phyloP scores from a whole-genome alignment of 129 eudicot species.

The Heracleum sosnowskyi region DNA sequence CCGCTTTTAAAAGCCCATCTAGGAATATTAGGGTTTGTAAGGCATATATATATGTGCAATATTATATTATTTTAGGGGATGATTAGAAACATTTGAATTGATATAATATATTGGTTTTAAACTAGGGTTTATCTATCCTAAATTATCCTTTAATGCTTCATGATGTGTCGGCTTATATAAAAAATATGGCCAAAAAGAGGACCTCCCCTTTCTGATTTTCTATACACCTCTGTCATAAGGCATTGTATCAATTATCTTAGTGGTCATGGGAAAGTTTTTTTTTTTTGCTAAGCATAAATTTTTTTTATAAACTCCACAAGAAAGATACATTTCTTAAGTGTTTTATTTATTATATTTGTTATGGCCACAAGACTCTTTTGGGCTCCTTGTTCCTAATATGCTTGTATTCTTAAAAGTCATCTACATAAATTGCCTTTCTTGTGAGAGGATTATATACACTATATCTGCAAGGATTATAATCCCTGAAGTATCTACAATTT shows the following conservation, averaged over 20 bases:
- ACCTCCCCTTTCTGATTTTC: neutral
- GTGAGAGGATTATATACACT: neutral
- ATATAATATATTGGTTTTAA: too few relatives aligned
- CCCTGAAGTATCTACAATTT: neutral
- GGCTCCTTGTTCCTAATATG: neutral
- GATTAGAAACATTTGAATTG: too few relatives aligned
- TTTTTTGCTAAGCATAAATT: too few relatives aligned
- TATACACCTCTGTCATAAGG: neutral
- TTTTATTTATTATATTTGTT: neutral
- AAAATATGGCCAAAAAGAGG: neutral
- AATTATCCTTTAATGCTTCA: neutral
- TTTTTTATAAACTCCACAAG: too few relatives aligned
- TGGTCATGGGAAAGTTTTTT: neutral
- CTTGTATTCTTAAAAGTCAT: neutral
- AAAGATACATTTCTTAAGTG: neutral
- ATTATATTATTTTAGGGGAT: too few relatives aligned
- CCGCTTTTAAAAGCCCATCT: neutral
- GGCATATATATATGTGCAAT: too few relatives aligned
- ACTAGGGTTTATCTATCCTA: neutral
- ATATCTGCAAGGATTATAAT: neutral
- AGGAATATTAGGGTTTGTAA: neutral
- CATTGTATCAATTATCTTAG: neutral
- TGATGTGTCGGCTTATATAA: neutral
- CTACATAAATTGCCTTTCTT: neutral
- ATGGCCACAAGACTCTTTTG: neutral